Evolutionary conservation across 148 eudicot genomes (phyloP).

Genomic region (Fagopyrum homotropicum): DNA sequence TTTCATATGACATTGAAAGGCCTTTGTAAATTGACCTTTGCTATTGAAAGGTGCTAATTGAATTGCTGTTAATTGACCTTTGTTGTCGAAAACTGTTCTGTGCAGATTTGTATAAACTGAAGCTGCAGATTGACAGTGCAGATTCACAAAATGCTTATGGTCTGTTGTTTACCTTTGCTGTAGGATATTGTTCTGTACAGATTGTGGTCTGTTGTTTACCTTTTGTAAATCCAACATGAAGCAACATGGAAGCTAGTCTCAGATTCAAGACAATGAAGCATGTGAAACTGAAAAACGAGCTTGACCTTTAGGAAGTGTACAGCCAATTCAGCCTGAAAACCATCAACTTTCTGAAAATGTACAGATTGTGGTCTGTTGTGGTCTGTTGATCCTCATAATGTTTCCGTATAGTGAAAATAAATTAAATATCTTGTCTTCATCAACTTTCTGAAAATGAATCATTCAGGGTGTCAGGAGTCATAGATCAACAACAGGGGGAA

Average conservation of each 20-base stretch:
- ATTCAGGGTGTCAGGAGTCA: background rate
- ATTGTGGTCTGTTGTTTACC: too few species aligned
- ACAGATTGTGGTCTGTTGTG: too few species aligned
- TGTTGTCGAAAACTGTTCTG: too few species aligned
- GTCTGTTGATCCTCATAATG: constrained; percentile 87
- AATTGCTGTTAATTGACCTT: too few species aligned
- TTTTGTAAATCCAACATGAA: background rate
- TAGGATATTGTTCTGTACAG: too few species aligned
- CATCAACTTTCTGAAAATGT: constrained; percentile 85
- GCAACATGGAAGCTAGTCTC: background rate
- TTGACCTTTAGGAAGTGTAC: constrained; percentile 88
- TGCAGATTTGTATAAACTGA: too few species aligned
- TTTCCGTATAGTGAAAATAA: constrained; percentile 91
- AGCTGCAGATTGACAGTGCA: too few species aligned
- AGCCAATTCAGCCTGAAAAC: constrained; percentile 95
- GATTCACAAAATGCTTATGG: too few species aligned
- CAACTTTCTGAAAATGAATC: constrained; percentile 45
- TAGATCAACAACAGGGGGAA: background rate
- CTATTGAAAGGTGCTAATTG: too few species aligned
- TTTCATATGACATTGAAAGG: too few species aligned
- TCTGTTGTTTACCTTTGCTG: too few species aligned
- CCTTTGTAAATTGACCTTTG: too few species aligned
- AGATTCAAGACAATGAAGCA: background rate
- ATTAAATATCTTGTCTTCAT: constrained; percentile 91
- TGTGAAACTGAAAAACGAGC: background rate